Conservation (phyloP, 164 flowering plant genomes). For the Nymphaea colorata region DNA sequence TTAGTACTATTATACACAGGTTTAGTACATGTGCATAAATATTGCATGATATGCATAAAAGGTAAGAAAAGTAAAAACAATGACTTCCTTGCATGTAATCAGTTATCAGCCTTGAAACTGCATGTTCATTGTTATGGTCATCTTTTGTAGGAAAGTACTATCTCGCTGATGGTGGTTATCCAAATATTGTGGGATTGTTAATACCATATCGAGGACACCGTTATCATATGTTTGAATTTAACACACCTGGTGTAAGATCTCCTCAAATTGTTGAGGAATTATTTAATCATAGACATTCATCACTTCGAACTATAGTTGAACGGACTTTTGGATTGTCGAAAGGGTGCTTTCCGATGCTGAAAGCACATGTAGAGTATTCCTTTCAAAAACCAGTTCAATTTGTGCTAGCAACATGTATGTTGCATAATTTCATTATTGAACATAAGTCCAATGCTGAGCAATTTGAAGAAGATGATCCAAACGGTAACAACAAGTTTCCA, state of each 20-base stretch:
- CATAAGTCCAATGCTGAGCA: no score
- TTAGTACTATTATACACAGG: no score
- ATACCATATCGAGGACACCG: conserved; percentile 54
- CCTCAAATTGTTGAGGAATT: neutral
- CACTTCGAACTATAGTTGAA: neutral
- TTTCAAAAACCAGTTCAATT: neutral
- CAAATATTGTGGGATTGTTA: conserved; percentile 47
- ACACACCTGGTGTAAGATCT: conserved; percentile 25
- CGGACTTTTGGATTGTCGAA: neutral
- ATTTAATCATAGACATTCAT: neutral
- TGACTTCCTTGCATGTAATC: no score
- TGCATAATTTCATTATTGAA: no score
- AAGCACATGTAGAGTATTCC: neutral
- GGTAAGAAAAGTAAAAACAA: no score
- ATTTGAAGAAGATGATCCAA: no score
- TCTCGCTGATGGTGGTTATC: conserved; percentile 52
- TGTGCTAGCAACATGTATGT: neutral
- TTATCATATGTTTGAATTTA: conserved; percentile 42
- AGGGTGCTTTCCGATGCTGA: neutral
- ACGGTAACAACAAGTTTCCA: no score
- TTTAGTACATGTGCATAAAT: neutral
- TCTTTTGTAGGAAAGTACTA: conserved; percentile 51
- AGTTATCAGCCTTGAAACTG: no score
- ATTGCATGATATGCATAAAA: neutral
- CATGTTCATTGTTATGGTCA: no score